Conservation (phyloP, 78 protist genomes). For the Dictyostelium capitatum region DNA sequence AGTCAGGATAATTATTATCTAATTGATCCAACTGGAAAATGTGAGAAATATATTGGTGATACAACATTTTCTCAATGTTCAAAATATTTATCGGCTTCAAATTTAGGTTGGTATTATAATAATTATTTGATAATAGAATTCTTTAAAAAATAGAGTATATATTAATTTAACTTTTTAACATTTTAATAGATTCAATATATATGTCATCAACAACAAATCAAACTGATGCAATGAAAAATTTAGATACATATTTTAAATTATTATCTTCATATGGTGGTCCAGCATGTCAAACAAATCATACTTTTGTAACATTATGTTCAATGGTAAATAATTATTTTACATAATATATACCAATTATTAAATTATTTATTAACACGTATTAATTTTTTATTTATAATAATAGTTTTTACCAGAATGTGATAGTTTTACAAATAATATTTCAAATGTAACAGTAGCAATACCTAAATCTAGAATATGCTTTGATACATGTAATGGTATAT, state of each 20-base stretch:
- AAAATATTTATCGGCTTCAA: neutral
- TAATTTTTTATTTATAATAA: neutral
- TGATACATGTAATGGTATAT: neutral
- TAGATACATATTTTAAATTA: neutral
- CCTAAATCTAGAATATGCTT: neutral
- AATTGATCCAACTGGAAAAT: neutral
- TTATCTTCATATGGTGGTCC: neutral
- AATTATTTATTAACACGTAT: neutral
- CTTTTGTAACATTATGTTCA: neutral
- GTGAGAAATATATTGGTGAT: neutral
- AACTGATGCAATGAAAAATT: neutral
- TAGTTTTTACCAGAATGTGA: constrained; percentile 13
- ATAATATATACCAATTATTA: no score
- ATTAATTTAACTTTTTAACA: neutral
- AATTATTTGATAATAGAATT: no score
- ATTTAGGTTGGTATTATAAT: no score
- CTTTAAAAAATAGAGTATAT: no score
- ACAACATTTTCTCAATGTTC: neutral
- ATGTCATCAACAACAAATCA: neutral
- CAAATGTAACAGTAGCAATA: neutral
- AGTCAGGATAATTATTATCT: neutral
- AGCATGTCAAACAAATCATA: neutral
- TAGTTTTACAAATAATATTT: neutral
- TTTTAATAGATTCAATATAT: neutral
- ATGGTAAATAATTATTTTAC: neutral